phyloP scores from a whole-genome alignment of 257 asterid genomes.

The Ajuga chamaepitys region DNA sequence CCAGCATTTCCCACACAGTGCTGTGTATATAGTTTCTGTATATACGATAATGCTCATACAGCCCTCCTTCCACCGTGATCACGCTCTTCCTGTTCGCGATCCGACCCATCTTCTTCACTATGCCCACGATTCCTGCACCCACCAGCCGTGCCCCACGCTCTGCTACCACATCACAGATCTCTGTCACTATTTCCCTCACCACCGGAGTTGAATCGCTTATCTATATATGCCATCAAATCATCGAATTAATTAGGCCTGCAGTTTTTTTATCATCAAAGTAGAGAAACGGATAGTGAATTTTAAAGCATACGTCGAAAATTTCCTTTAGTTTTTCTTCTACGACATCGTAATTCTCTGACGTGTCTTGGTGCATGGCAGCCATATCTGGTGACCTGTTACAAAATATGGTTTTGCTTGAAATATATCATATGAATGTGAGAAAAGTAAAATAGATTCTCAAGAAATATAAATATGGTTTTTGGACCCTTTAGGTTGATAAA shows the following conservation, averaged over 20 bases:
- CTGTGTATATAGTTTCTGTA: constrained; percentile 71
- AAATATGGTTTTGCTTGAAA: background rate
- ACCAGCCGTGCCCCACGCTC: constrained; percentile 82
- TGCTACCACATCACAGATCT: constrained; percentile 71
- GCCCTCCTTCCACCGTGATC: constrained; percentile 58
- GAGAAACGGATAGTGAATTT: background rate
- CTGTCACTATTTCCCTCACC: constrained; percentile 55
- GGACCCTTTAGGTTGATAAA: no score
- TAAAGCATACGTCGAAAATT: constrained; percentile 37
- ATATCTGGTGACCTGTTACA: constrained; percentile 57
- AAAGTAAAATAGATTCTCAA: no score
- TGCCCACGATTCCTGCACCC: constrained; percentile 72
- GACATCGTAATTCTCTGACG: constrained; percentile 59
- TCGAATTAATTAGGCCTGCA: background rate
- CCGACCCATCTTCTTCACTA: constrained; percentile 57
- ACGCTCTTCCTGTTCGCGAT: constrained; percentile 46
- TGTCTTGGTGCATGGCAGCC: constrained; percentile 96
- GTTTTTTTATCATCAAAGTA: no score
- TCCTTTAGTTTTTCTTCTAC: constrained; percentile 55
- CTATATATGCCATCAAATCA: constrained; percentile 19
- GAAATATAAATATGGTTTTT: no score
- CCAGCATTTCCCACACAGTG: constrained; percentile 83
- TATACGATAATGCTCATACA: constrained; percentile 65
- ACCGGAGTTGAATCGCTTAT: constrained; percentile 40
- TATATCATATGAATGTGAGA: no score